Conservation (phyloP, 2,329 filamentous ascomycete genomes). For the Dendryphion nanum region DNA sequence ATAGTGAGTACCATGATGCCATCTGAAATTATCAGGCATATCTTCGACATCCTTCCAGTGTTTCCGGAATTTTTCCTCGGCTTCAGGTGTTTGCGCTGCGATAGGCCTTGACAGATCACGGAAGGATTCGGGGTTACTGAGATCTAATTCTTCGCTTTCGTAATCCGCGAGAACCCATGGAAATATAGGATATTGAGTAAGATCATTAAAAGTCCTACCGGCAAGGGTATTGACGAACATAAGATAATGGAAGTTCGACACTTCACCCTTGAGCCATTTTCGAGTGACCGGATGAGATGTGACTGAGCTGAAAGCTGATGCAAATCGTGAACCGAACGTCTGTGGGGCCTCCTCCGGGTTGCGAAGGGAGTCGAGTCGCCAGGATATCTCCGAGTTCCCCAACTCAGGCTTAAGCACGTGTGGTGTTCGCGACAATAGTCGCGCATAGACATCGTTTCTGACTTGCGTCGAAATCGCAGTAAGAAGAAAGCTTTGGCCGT, state of each 20-base stretch:
- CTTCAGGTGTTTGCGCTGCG: slow-evolving; percentile 78
- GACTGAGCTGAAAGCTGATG: slow-evolving; percentile 83
- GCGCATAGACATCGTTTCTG: slow-evolving; percentile 77
- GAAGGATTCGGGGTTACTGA: slow-evolving; percentile 81
- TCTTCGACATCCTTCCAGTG: slow-evolving; percentile 86
- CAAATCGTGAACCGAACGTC: slow-evolving; percentile 81
- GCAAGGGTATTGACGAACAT: slow-evolving; percentile 99
- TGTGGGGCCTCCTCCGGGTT: slow-evolving; percentile 63
- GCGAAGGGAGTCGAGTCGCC: slow-evolving; percentile 84
- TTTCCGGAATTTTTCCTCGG: slow-evolving; percentile 77
- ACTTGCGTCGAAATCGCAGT: slow-evolving; percentile 73
- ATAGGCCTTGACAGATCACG: slow-evolving; percentile 93
- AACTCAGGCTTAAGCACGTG: slow-evolving; percentile 71
- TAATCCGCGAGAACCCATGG: slow-evolving; percentile 97
- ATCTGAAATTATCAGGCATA: slow-evolving; percentile 71
- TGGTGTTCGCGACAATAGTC: slow-evolving; percentile 74
- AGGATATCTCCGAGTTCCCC: slow-evolving; percentile 80
- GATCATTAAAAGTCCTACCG: slow-evolving; percentile 92
- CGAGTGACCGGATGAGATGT: slow-evolving; percentile 81
- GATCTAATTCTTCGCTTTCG: slow-evolving; percentile 85
- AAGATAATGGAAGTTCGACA: slow-evolving; percentile 97
- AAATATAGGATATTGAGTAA: slow-evolving; percentile 97
- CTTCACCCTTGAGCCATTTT: slow-evolving; percentile 89
- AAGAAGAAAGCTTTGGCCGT: slow-evolving; percentile 90
- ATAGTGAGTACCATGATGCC: slow-evolving; percentile 98